A percentile compares a stretch with the other conserved stretches of the same genome.
These are phyloP conservation scores for Apiotrichum sp. DNA, from an alignment of 1,284 basidiomycete species.

Conservation along the genomic window DNA sequence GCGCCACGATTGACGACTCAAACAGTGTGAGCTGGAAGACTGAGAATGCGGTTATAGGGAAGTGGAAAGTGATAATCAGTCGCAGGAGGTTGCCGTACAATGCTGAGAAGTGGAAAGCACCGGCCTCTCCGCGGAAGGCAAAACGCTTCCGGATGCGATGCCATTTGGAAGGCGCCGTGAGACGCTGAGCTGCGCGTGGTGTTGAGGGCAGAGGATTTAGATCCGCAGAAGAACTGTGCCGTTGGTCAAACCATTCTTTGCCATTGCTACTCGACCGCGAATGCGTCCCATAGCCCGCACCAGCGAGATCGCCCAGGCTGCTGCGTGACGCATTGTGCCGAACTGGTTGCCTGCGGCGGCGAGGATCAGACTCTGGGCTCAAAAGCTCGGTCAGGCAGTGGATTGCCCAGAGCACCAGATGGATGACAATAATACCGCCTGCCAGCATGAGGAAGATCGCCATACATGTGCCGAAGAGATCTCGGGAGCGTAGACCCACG, in stretches of 20 bases:
- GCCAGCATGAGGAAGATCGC: constrained; percentile 74
- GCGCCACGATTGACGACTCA: constrained; percentile 48
- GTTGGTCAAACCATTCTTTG: constrained; percentile 16
- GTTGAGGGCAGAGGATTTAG: constrained; percentile 8
- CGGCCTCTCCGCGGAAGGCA: constrained; percentile 43
- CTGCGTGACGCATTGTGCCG: neutral
- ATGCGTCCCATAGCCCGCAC: neutral
- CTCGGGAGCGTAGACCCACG: constrained; percentile 70
- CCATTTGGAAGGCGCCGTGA: constrained; percentile 9
- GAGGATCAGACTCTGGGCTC: neutral
- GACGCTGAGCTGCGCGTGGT: neutral
- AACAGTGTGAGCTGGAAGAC: constrained; percentile 73
- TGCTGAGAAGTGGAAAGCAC: constrained; percentile 46
- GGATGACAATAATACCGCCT: constrained; percentile 63
- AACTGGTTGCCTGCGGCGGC: neutral
- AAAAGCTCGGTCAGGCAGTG: constrained; percentile 50
- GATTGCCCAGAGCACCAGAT: constrained; percentile 63
- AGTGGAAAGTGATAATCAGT: constrained; percentile 82
- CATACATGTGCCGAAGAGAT: constrained; percentile 78
- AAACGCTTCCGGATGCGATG: constrained; percentile 43
- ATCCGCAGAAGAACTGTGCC: constrained; percentile 2
- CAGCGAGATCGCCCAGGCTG: neutral
- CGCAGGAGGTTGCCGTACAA: constrained; percentile 77
- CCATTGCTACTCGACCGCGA: constrained; percentile 10
- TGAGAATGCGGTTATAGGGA: constrained; percentile 87